Base-by-base conservation (phyloP, 78 protist genomes). In the Dictyostelium firmibasis region DNA sequence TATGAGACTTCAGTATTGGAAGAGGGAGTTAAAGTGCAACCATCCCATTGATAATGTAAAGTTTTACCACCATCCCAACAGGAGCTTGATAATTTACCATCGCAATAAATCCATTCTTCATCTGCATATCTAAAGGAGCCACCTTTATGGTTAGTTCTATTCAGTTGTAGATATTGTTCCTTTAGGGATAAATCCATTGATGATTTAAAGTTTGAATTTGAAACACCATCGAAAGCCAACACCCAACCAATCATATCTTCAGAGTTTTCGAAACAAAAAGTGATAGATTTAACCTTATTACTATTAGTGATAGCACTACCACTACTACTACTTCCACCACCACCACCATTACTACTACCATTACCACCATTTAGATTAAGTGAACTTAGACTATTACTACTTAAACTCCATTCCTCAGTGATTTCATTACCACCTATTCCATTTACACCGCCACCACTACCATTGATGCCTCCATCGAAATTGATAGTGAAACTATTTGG, bases 171-270 rank as follows among this genome's bases (percentile, higher is more conserved):
- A 18, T 64, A 47, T 81, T 64, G 88, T 43, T 89, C 94, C 57
- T 89, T 89, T 27, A 41, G 53, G 10, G 16, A 1, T 9, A 89
- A 23, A 50, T 89, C 94, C 94, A 89, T 89, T 27, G 62, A 16
- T 20, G 94, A 89, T 50, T 89, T 89, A 47, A 89, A 89, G 27
- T 89, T 89, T 69, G 94, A 89, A n/a, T 81, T 83, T 43, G 72
- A 27, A 14, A 89, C 83, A 70, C 94, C 94, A 60, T 89, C 94
- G 41, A 89, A 38, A 0, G 94, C 64, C 75, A 89, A 47, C 36
- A 81, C 60, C 94, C 94, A 89, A 18, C 47, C n/a, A 0, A 36
- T 14, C 33, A 81, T 25, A 11, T 57, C 79, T 31, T 89, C 94
- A 20, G 50, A 20, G 7, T 2, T 38, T 18, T 87, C 93, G 10